These are phyloP conservation scores for Pulveroboletus ravenelii DNA, from an alignment of 768 basidiomycete species.

Conservation along the genomic window DNA sequence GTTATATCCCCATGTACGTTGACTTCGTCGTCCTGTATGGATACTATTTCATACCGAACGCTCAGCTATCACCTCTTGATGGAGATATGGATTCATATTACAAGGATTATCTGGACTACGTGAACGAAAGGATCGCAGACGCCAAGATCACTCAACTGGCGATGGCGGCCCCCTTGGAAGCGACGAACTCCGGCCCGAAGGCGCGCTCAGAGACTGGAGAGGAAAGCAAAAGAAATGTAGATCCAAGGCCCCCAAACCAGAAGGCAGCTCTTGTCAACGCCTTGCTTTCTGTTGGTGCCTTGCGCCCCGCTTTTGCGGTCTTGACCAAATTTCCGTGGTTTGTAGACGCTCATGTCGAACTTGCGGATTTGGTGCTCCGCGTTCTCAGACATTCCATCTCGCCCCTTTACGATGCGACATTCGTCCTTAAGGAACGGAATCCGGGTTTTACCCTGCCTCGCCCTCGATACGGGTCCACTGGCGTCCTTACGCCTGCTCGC, in stretches of 20 bases:
- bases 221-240: conserved; percentile 32
- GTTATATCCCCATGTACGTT: conserved; percentile 84
- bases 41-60: conserved; percentile 5
- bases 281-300: conserved; percentile 81
- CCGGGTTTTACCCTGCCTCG: conserved; percentile 60
- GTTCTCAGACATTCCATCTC: conserved; percentile 64
- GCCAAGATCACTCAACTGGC: conserved; percentile 76
- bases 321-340: conserved; percentile 84
- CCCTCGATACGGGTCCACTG: conserved; percentile 56
- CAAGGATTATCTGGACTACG: conserved; percentile 59
- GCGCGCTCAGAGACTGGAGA: conserved; percentile 37
- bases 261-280: conserved; percentile 74
- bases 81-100: conserved; percentile 65
- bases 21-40: background rate
- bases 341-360: conserved; percentile 70
- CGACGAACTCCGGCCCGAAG: conserved; percentile 37
- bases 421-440: conserved; percentile 56
- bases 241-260: conserved; percentile 59
- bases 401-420: conserved; percentile 52
- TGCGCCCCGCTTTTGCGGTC: conserved; percentile 73
- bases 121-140: conserved; percentile 59
- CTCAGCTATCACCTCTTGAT: conserved; percentile 70
- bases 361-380: conserved; percentile 84
- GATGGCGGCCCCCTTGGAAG: conserved; percentile 79
- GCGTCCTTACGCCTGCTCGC: conserved; percentile 49